A percentile compares a stretch with the other conserved stretches of the same genome.
Evolutionary conservation across 2,329 filamentous ascomycete genomes (phyloP).

Genomic region (Monilinia laxa): DNA sequence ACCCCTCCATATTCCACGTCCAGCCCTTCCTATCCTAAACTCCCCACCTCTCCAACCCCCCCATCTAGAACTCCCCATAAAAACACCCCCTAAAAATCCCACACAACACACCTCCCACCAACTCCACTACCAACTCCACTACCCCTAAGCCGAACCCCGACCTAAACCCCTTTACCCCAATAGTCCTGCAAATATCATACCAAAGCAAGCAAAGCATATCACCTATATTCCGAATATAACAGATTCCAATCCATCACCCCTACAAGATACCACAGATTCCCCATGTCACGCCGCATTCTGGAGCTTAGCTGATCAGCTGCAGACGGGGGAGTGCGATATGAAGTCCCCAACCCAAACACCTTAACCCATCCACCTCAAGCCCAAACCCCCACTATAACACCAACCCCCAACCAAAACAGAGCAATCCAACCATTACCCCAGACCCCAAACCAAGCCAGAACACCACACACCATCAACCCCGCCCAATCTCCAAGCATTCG

Average conservation of each 20-base stretch:
- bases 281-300: not conserved
- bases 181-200: not conserved
- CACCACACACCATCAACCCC: too few species aligned
- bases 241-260: not conserved
- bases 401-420: too few species aligned
- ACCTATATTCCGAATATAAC: not conserved
- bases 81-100: not conserved
- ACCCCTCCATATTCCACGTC: too few species aligned
- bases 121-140: too few species aligned
- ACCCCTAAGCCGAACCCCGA: not conserved
- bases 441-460: too few species aligned
- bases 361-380: too few species aligned
- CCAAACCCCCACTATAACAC: not conserved
- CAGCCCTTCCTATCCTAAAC: too few species aligned
- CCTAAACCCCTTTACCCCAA: not conserved
- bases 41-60: too few species aligned
- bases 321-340: conserved; percentile 1
- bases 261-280: not conserved
- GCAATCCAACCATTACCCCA: too few species aligned
- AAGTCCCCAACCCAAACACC: not conserved
- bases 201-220: not conserved
- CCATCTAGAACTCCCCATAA: too few species aligned
- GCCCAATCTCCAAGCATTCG: too few species aligned
- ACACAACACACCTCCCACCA: too few species aligned
- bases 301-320: not conserved